Evolutionary conservation across 164 flowering plant genomes (phyloP).

Genomic region (Vitis rupestris): DNA sequence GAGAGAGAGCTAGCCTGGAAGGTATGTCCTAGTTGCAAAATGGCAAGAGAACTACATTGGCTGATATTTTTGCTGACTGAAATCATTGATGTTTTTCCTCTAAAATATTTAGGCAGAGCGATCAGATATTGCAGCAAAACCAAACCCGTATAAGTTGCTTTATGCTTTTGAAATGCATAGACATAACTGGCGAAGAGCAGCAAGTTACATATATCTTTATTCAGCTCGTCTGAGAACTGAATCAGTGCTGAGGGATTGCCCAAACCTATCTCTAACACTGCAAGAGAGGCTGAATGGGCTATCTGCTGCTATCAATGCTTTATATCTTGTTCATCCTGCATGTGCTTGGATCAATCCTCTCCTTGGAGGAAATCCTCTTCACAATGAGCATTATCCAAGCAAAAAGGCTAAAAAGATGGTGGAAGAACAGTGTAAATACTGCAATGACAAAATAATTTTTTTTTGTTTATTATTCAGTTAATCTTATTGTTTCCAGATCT

Average conservation of each 20-base stretch:
- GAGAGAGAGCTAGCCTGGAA: constrained; percentile 90
- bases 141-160: constrained; percentile 75
- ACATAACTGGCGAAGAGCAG: constrained; percentile 91
- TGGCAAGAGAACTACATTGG: not conserved
- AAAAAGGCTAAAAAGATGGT: constrained; percentile 58
- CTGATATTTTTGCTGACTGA: not conserved
- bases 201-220: constrained; percentile 72
- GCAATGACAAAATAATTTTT: not conserved
- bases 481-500: not conserved
- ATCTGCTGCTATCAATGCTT: constrained; percentile 86
- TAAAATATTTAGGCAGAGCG: constrained; percentile 68
- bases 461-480: constrained; percentile 2
- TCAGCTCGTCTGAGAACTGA: constrained; percentile 66
- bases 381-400: constrained; percentile 49
- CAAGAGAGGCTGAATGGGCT: constrained; percentile 80
- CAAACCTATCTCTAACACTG: constrained; percentile 39
- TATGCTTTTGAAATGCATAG: constrained; percentile 89
- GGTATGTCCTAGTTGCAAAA: constrained; percentile 40
- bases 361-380: constrained; percentile 31
- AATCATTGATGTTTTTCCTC: not conserved
- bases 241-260: constrained; percentile 40
- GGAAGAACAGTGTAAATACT: constrained; percentile 45
- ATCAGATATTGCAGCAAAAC: constrained; percentile 66
- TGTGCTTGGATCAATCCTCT: constrained; percentile 84
- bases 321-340: constrained; percentile 79